Evolutionary conservation across 2,329 filamentous ascomycete species (phyloP), one percentile per base, ranked within the genome.

Genomic region (Botrytis byssoidea): DNA sequence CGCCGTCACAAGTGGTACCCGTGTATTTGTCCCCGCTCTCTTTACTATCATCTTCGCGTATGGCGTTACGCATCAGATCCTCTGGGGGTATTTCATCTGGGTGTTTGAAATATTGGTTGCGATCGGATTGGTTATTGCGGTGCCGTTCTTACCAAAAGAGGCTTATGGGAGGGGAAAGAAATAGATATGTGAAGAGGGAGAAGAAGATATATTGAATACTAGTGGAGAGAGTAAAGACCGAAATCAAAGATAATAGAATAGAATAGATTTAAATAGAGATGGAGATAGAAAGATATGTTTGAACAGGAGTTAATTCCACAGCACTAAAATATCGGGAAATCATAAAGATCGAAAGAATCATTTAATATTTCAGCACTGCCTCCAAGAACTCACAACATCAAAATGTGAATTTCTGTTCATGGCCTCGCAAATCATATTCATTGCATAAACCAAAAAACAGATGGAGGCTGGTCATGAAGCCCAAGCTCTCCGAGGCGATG

Each of bases 31-130:
- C 0, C 93, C 93, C 0, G 91, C 88, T 0, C 78, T 89, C 0
- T 90, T 92, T 61, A 88, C 91, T 0, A 91, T 86, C 69, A 78
- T 95, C 6, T 95, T 89, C 76, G 92, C 93, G 0, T 78, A 89
- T 0, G 91, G 92, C 1, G 89, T 90, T 4, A 85, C 87, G 59
- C 85, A 86, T 22, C 88, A 91, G 75, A 86, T 91, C 72, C 78
- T 92, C 0, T 81, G 85, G 57, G 92, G 93, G 0, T 89, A 95
- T 76, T 82, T 91, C 6, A 87, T 90, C 66, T 93, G 91, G 90
- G 77, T 89, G n/a, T 77, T 91, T 18, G 80, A 91, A 76, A 78
- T 87, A 5, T 48, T 80, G 0, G 70, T 86, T 72, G 83, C 83
- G 12, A 37, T 78, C 6, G 44, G 73, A 2, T 76, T 77, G 9